Evolutionary conservation across 352 stramenopile genomes (phyloP).

Genomic region (Globisporangium canariense): DNA sequence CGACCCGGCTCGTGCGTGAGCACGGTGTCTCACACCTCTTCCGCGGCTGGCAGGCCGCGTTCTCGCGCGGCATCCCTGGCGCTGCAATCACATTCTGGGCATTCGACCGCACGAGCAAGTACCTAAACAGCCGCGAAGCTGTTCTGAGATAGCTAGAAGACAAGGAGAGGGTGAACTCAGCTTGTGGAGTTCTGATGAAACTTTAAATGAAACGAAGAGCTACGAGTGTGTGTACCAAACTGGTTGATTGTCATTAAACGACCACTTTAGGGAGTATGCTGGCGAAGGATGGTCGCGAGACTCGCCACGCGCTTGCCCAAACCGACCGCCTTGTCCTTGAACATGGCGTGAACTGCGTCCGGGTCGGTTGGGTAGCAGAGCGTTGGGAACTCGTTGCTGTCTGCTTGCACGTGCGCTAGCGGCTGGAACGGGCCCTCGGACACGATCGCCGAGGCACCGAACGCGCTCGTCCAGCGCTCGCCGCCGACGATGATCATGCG

Average conservation of each 20-base stretch:
- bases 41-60: constrained; percentile 76
- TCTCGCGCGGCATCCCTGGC: constrained; percentile 69
- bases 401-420: constrained; percentile 7
- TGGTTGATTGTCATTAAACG: background rate
- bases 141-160: constrained; percentile 8
- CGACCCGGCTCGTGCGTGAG: constrained; percentile 42
- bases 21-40: constrained; percentile 64
- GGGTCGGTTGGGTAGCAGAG: constrained; percentile 58
- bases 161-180: background rate
- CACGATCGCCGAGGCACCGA: constrained; percentile 79
- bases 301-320: constrained; percentile 66
- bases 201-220: background rate
- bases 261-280: background rate
- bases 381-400: constrained; percentile 34
- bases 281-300: constrained; percentile 35
- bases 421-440: constrained; percentile 68
- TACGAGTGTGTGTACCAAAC: background rate
- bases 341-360: constrained; percentile 64
- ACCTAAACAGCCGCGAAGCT: constrained; percentile 36
- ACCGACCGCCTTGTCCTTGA: constrained; percentile 78
- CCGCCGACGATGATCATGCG: constrained; percentile 83
- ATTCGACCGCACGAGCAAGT: constrained; percentile 61
- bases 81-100: constrained; percentile 82
- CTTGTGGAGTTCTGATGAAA: background rate
- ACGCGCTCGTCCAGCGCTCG: constrained; percentile 83